Base-by-base conservation (phyloP, 148 eudicot species). In the Silene conica region DNA sequence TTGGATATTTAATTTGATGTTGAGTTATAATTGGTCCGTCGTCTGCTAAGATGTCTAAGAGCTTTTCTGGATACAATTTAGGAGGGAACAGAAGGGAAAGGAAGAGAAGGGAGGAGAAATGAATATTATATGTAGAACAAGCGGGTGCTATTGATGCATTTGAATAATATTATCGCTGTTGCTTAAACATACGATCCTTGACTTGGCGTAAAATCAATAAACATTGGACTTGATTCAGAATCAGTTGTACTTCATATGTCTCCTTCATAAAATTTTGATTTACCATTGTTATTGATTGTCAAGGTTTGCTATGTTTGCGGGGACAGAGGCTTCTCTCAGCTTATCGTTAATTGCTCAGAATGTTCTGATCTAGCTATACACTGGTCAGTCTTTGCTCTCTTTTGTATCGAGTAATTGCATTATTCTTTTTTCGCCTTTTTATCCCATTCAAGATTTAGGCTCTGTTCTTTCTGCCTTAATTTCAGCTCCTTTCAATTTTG, bases 221-320 rank as follows among this genome's bases (percentile, higher is more conserved):
- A n/a, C n/a, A n/a, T n/a, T n/a, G n/a, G n/a, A n/a, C n/a, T n/a
- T n/a, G n/a, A n/a, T n/a, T n/a, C n/a, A n/a, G n/a, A n/a, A n/a
- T n/a, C n/a, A n/a, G n/a, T n/a, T n/a, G n/a, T n/a, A n/a, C n/a
- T n/a, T 5, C 14, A 10, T 26, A 52, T 11, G 4, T 21, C 1
- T 13, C 9, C 48, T 8, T 19, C 8, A 11, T 9, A 10, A 10
- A 2, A 25, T 1, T 26, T 20, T 52, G 60, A 63, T 31, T 6
- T 41, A 31, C 50, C 20, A 31, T 12, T 77, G 65, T 63, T 22
- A 60, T 19, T 56, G 55, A 41, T 63, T 71, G 43, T 64, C 50
- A 56, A 63, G 58, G 75, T 77, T 77, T 77, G 80, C 74, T 6
- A 22, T 25, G 7, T 63, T 22, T 71, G 80, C 31, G 80, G 80